Evolutionary conservation across 163 green algal genomes (phyloP), one percentile per base, ranked within the genome.

Genomic region (Chlorella variabilis): DNA sequence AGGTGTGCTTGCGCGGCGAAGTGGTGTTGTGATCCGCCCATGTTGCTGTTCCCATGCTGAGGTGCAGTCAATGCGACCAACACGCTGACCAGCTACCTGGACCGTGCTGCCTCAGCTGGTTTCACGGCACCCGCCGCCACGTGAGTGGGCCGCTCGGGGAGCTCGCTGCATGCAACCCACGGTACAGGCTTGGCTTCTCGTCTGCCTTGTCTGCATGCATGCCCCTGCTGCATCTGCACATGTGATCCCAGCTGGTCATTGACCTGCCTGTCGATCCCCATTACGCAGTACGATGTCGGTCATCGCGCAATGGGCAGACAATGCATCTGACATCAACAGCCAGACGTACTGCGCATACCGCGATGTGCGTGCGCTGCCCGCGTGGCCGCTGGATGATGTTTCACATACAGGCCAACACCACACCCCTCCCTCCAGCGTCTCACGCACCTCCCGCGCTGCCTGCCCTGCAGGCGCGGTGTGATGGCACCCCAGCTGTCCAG

Each of bases 331-430:
- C 56, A 78, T 95, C 33, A 82, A 93, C 73, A 54, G 70, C 9
- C 54, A 59, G 25, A 78, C 93, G 27, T 95, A 91, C 78, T 94
- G 91, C 83, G 91, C 86, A 4, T 95, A 90, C 83, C 71, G 56
- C 13, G 54, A 91, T 59, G 87, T 38, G 48, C 11, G 69, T 65
- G n/a, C 31, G 17, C 13, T 29, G 45, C 15, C 20, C 18, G 23
- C 66, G 9, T 33, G 51, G 45, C 45, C 45, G 11, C 45, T 9
- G 34, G 33, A 49, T 11, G 34, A 34, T 49, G 9, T 48, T 29
- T 29, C 31, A n/a, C 51, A n/a, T 25, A 15, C 51, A n/a, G 20
- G 45, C 45, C 15, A 11, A 15, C 45, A 15, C 15, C 45, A 54
- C 45, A 54, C 45, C 45, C 45, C n/a, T n/a, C n/a, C n/a, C n/a